Conservation (phyloP, 1,284 basidiomycete species). For the Hymenochaete sp. region DNA sequence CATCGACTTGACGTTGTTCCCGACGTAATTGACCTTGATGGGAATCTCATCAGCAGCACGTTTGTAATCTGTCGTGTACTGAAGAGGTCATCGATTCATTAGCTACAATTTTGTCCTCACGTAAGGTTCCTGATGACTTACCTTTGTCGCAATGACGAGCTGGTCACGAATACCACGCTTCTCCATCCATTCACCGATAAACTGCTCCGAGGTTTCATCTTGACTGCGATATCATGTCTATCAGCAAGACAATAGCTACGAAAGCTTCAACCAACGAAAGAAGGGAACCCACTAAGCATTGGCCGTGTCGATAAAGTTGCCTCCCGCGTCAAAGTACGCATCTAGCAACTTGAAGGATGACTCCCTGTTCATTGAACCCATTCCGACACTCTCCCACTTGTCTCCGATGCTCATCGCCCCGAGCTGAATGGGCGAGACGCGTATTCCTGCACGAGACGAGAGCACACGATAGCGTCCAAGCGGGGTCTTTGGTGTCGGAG, state of each 20-base stretch:
- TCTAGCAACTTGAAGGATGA: constrained; percentile 28
- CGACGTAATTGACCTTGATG: constrained; percentile 27
- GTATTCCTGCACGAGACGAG: constrained; percentile 19
- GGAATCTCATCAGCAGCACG: constrained; percentile 19
- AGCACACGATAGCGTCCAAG: constrained; percentile 15
- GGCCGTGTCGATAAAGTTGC: constrained; percentile 18
- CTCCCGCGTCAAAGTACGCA: constrained; percentile 26
- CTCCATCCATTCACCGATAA: constrained; percentile 38
- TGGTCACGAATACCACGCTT: constrained; percentile 33
- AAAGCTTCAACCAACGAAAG: not conserved
- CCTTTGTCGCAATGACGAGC: constrained; percentile 37
- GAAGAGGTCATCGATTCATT: constrained; percentile 24
- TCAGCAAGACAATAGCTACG: not conserved
- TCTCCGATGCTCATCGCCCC: constrained; percentile 38
- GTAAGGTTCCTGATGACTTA: constrained; percentile 10
- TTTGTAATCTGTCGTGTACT: constrained; percentile 29
- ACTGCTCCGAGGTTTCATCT: constrained; percentile 26
- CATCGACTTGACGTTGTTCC: constrained; percentile 30
- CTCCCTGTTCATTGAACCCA: constrained; percentile 25
- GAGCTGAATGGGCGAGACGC: constrained; percentile 40
- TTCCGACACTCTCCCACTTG: constrained; percentile 27
- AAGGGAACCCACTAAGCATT: constrained; percentile 10
- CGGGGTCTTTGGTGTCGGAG: constrained; percentile 3
- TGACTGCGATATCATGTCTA: constrained; percentile 19
- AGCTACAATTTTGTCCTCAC: constrained; percentile 31